phyloP scores from a whole-genome alignment of 768 basidiomycete genomes.

The Trichaptum fuscoviolaceum region DNA sequence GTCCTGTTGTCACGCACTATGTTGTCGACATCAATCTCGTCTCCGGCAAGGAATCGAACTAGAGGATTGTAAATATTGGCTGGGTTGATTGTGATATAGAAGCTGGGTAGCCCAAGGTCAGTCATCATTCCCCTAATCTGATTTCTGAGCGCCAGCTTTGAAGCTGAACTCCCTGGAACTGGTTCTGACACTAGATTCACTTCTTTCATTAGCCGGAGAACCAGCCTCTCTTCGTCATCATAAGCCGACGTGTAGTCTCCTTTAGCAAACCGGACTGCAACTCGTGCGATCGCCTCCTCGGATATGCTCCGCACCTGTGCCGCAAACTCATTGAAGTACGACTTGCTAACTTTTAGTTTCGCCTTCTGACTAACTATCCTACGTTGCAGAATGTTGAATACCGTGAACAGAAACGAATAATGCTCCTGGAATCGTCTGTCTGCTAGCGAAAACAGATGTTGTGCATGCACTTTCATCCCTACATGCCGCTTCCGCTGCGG shows the following conservation, averaged over 20 bases:
- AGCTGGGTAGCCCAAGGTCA: constrained; percentile 31
- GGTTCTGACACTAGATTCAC: constrained; percentile 16
- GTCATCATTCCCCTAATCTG: constrained; percentile 32
- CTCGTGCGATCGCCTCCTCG: constrained; percentile 19
- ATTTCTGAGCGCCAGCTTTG: constrained; percentile 27
- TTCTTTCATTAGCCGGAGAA: constrained; percentile 20
- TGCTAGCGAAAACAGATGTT: constrained; percentile 26
- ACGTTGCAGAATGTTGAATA: constrained; percentile 37
- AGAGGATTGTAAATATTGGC: constrained; percentile 37
- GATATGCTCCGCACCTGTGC: constrained; percentile 20
- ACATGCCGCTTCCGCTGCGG: constrained; percentile 12
- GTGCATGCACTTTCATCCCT: constrained; percentile 28
- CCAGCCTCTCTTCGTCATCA: constrained; percentile 25
- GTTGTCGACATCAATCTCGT: constrained; percentile 31
- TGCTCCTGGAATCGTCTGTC: constrained; percentile 33
- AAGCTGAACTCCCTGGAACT: constrained; percentile 25
- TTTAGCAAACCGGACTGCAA: constrained; percentile 17
- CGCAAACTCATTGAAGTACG: constrained; percentile 23
- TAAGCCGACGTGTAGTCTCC: constrained; percentile 17
- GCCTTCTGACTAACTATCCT: constrained; percentile 27
- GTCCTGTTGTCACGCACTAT: constrained; percentile 23
- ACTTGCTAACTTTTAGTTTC: constrained; percentile 23
- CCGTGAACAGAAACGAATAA: constrained; percentile 36
- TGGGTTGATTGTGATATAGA: constrained; percentile 43
- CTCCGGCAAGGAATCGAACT: constrained; percentile 33